Conservation (phyloP, 352 stramenopile genomes). For the Pythium sukuiense region DNA sequence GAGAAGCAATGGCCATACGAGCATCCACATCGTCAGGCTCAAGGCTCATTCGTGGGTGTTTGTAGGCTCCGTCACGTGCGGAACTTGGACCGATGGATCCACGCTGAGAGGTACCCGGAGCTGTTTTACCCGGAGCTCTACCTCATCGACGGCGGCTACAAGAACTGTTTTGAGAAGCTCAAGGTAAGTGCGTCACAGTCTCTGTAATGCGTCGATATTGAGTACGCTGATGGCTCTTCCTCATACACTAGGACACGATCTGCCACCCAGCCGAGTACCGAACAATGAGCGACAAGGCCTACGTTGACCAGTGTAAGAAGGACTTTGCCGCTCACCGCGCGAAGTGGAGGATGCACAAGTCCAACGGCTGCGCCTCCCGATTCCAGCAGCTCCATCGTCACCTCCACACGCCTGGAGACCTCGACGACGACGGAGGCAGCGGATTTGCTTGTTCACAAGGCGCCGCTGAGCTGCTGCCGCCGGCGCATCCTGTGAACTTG, state of each 20-base stretch:
- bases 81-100: constrained; percentile 60
- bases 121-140: constrained; percentile 73
- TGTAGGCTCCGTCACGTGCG: constrained; percentile 52
- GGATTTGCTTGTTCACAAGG: not conserved
- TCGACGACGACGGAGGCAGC: not conserved
- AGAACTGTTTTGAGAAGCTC: constrained; percentile 60
- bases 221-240: not conserved
- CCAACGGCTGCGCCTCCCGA: constrained; percentile 35
- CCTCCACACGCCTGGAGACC: constrained; percentile 1
- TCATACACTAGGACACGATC: constrained; percentile 27
- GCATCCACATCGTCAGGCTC: not conserved
- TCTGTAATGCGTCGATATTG: not conserved
- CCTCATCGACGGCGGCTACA: constrained; percentile 70
- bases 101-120: constrained; percentile 56
- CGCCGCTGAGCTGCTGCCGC: not conserved
- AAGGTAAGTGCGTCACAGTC: constrained; percentile 18
- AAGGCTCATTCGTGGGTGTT: not conserved
- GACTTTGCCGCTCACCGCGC: constrained; percentile 50
- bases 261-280: constrained; percentile 44
- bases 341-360: constrained; percentile 54
- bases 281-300: constrained; percentile 49
- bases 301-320: constrained; percentile 40
- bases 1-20: not conserved
- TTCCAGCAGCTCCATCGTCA: constrained; percentile 32
- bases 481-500: not conserved